Base-by-base conservation (phyloP, 129 eudicot genomes). In the Silybum marianum region DNA sequence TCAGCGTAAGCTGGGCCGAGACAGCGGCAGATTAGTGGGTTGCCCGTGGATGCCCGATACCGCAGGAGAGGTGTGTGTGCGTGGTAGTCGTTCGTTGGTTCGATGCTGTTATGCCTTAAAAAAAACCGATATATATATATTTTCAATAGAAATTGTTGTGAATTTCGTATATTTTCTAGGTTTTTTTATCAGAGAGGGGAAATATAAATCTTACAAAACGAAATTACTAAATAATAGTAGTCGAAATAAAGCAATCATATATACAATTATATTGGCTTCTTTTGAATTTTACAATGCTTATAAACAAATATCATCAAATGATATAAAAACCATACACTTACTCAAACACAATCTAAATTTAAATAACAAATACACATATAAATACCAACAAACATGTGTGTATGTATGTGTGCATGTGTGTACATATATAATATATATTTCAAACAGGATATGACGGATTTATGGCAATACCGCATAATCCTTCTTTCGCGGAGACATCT, bases 381-480 rank as follows among this genome's bases (percentile, higher is more conserved):
- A 66, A 38, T 24, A 78, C 19, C 26, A 69, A 66, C 70, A 87
- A 9, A 78, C 24, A 18, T 7, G 62, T 48, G 19, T 16, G 7
- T 5, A 48, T 48, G 7, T 14, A 46, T 42, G 51, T 42, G 9
- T 42, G 54, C n/a, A n/a, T 44, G 54, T 48, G 8, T 51, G 22
- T 51, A 7, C n/a, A 2, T 44, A 11, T 44, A 11, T 44, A 12
- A 12, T 44, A 11, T 58, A 46, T 44, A 34, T 22, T 32, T 80
- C 19, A 80, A 73, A 82, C 78, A 16, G 97, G 88, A 81, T 85
- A 89, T 9, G 87, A 69, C 74, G 89, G 60, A 8, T 83, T 69
- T 79, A 25, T 84, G 4, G 93, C 89, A 22, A 91, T 79, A 7
- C 93, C 97, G 75, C 93, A 91, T 6, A 84, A 22, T 9, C 97